Evolutionary conservation across 495 filamentous ascomycete species (phyloP), one percentile per base, ranked within the genome.

Genomic region (Aspergillus heteromorphus): DNA sequence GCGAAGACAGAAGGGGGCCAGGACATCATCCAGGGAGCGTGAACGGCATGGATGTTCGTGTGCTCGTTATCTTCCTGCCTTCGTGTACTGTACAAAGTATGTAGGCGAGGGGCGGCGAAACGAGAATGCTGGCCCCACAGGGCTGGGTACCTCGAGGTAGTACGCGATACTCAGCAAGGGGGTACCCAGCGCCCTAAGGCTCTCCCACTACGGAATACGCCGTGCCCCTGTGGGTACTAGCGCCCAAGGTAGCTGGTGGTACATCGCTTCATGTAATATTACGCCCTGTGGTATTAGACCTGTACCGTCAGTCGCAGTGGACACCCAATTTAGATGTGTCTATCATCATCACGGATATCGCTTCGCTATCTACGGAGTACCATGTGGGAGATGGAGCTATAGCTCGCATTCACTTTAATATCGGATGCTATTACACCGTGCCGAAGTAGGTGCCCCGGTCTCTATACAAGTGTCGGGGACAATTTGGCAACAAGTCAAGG

Each of bases 111-210:
- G 29, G 25, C 38, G 18, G 29, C 11, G 31, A 11, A 1, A n/a
- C n/a, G 34, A 38, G 31, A 50, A 50, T 21, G 17, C 6, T 6
- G 11, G 48, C 48, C 48, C 48, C 48, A 50, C 48, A 50, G 48
- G 48, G 48, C 48, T 50, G 48, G 48, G 20, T 4, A 38, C n/a
- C n/a, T n/a, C n/a, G 11, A 13, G 11, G 34, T 38, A 38, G 34
- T 38, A 38, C 34, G 1, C 11, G 13, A n/a, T 38, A 38, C 34
- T 14, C 8, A n/a, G 34, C 34, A 38, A 38, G 34, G 34, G n/a
- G 34, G 34, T 38, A 13, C 34, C n/a, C n/a, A 13, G 34, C 13
- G n/a, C 34, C 34, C n/a, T n/a, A n/a, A 38, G 34, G 34, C 34
- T 38, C 34, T 38, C 34, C 34, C 13, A n/a, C 34, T n/a, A 38